Evolutionary conservation across 164 flowering plant species (phyloP).

Genomic region (Chimonanthus salicifolius): DNA sequence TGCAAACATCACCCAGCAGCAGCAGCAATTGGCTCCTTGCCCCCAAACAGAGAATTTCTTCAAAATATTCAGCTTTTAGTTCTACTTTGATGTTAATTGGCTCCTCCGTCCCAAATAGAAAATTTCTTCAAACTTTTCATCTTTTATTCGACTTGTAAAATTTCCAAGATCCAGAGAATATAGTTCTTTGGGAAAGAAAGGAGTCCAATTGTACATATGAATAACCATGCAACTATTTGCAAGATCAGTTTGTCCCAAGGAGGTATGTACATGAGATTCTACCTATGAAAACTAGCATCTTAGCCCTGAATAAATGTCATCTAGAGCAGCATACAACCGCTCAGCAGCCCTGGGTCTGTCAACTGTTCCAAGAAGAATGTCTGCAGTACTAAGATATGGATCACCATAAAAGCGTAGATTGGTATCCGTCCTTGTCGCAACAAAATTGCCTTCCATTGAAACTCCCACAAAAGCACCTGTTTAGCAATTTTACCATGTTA

Average conservation of each 20-base stretch:
- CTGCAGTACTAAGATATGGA: conserved; percentile 78
- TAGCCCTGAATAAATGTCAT: conserved; percentile 42
- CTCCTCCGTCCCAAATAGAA: no score
- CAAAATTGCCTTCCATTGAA: conserved; percentile 84
- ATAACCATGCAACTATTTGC: neutral
- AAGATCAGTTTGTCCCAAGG: neutral
- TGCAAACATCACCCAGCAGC: neutral
- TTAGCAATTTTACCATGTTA: neutral
- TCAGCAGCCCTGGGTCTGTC: conserved; percentile 81
- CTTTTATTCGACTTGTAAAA: no score
- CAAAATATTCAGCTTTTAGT: no score
- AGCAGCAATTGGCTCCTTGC: neutral
- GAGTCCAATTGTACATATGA: no score
- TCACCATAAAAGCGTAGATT: conserved; percentile 89
- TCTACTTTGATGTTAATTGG: no score
- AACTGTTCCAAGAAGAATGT: conserved; percentile 84
- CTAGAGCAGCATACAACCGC: conserved; percentile 65
- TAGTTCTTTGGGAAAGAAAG: no score
- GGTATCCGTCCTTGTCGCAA: conserved; percentile 79
- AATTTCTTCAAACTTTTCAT: no score
- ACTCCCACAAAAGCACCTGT: conserved; percentile 95
- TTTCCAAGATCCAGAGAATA: no score
- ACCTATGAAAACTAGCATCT: neutral
- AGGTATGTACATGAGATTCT: neutral
- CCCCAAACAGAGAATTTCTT: neutral